Percentiles rank a stretch among this genome's conserved stretches.
Conservation (phyloP, 2,329 filamentous ascomycete species). For the Biscogniauxia sp. region DNA sequence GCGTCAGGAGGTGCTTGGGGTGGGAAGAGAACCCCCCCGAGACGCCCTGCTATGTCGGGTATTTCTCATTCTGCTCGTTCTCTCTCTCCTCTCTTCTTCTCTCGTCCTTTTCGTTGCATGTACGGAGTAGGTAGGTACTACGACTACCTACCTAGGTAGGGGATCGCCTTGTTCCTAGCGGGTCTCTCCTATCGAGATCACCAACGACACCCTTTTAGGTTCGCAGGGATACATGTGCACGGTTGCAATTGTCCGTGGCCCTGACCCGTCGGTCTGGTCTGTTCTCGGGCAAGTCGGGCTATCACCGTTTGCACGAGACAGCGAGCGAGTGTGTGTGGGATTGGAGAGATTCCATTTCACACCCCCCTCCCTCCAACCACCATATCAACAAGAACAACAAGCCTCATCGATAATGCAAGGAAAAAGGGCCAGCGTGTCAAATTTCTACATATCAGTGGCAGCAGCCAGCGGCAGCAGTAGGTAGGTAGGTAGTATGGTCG, state of each 20-base stretch:
- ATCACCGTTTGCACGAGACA: background rate
- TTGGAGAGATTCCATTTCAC: slow-evolving; percentile 1
- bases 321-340: background rate
- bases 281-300: background rate
- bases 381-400: background rate
- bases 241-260: slow-evolving; percentile 22
- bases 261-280: background rate
- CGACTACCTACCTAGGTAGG: no score
- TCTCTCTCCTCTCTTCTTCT: no score
- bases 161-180: slow-evolving; percentile 6
- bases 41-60: background rate
- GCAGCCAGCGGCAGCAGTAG: slow-evolving; percentile 4
- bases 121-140: no score
- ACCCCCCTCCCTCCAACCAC: slow-evolving; percentile 7
- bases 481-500: no score
- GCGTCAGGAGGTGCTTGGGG: background rate
- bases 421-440: slow-evolving; percentile 17
- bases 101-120: no score
- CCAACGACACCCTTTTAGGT: slow-evolving; percentile 9
- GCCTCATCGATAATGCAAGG: slow-evolving; percentile 7
- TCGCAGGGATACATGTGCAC: slow-evolving; percentile 21
- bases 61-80: background rate
- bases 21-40: background rate
- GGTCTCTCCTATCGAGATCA: slow-evolving; percentile 19
- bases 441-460: background rate